A percentile compares a stretch with the other conserved stretches of the same genome.
Evolutionary conservation across 768 basidiomycete genomes (phyloP).

Genomic region (Rhodotorula toruloides): DNA sequence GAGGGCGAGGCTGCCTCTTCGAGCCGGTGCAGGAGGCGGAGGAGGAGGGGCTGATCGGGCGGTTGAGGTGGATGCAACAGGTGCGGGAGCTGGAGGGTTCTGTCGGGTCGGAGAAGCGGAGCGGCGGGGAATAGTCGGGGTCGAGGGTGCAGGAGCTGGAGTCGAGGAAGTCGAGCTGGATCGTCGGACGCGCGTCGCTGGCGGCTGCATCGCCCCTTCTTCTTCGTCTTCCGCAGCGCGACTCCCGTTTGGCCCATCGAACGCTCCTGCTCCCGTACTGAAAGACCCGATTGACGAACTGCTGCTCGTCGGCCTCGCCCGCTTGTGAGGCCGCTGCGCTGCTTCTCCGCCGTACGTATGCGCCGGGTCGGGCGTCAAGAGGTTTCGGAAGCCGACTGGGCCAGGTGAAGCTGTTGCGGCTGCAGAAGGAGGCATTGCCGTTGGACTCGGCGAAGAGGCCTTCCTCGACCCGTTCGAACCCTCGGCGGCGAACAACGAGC

Average conservation of each 20-base stretch:
- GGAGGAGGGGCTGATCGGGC: constrained; percentile 4
- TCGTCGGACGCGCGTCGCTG: neutral
- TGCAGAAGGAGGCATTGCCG: neutral
- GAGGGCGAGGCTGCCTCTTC: constrained; percentile 25
- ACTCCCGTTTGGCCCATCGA: neutral
- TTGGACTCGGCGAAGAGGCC: too few relatives aligned
- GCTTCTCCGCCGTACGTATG: neutral
- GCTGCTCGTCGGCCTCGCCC: neutral
- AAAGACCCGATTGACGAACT: neutral
- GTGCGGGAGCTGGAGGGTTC: neutral
- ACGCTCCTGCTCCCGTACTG: neutral
- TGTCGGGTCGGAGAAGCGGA: neutral
- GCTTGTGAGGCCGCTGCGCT: constrained; percentile 1
- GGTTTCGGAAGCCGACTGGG: neutral
- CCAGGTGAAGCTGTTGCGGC: neutral
- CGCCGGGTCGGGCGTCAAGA: neutral
- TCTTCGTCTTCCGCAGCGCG: neutral
- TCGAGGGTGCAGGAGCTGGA: neutral
- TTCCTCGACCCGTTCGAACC: too few relatives aligned
- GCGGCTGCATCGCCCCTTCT: constrained; percentile 15
- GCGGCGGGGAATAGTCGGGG: neutral
- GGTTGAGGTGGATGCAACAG: neutral
- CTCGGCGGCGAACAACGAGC: too few relatives aligned
- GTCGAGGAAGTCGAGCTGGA: neutral
- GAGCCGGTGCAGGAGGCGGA: neutral